Evolutionary conservation across 495 filamentous ascomycete species (phyloP).

Genomic region (Talaromyces liani): DNA sequence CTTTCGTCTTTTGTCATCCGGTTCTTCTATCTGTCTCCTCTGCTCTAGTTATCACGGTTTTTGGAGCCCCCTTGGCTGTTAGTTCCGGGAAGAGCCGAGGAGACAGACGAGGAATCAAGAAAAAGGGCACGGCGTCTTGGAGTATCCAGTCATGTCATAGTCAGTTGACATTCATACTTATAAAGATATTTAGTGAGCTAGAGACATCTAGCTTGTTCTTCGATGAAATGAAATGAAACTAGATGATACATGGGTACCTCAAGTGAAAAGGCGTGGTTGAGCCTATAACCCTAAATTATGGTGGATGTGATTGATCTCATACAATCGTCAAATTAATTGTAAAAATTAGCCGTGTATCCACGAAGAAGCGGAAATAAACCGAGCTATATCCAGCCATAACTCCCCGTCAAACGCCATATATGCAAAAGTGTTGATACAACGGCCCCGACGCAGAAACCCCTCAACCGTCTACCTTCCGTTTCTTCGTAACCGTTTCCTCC

Average conservation of each 20-base stretch:
- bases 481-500: slow-evolving; percentile 35
- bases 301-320: neutral
- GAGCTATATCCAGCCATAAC: neutral
- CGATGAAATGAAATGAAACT: slow-evolving; percentile 1
- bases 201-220: neutral
- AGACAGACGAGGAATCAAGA: slow-evolving; percentile 6
- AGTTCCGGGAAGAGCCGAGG: neutral
- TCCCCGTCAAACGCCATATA: neutral
- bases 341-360: neutral
- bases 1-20: slow-evolving; percentile 3
- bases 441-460: neutral
- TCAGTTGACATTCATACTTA: slow-evolving; percentile 2
- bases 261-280: too few species aligned
- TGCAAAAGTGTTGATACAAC: neutral
- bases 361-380: neutral
- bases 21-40: slow-evolving; percentile 13
- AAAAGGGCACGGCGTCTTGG: slow-evolving; percentile 28
- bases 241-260: too few species aligned
- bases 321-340: neutral
- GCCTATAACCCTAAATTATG: too few species aligned
- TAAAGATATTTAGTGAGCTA: slow-evolving; percentile 5
- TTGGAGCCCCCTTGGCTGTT: too few species aligned
- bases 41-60: neutral
- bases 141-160: slow-evolving; percentile 14
- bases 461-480: slow-evolving; percentile 25